Conservation (phyloP, 805 yeast genomes). For the Starmerella stigmatis region DNA sequence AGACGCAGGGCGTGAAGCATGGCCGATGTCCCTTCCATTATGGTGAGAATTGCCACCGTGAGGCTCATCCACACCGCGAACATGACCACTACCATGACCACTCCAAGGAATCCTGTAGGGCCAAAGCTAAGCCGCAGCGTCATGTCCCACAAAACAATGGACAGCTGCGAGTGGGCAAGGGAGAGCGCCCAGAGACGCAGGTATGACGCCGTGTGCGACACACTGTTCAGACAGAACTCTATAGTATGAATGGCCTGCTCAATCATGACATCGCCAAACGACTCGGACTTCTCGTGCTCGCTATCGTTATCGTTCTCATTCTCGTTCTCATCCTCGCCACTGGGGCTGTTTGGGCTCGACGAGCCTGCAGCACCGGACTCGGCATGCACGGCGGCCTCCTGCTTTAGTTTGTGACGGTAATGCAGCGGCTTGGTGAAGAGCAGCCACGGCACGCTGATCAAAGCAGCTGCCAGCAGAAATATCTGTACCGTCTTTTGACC, state of each 20-base stretch:
- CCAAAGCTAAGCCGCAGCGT: slow-evolving; percentile 74
- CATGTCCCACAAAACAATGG: slow-evolving; percentile 94
- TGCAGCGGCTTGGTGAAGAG: slow-evolving; percentile 73
- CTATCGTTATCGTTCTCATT: slow-evolving; percentile 36
- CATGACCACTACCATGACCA: slow-evolving; percentile 60
- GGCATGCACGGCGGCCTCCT: slow-evolving; percentile 27
- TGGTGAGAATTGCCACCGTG: slow-evolving; percentile 81
- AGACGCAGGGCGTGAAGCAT: slow-evolving; percentile 97
- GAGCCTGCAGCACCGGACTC: slow-evolving; percentile 22
- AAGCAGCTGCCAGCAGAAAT: slow-evolving; percentile 59
- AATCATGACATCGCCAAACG: slow-evolving; percentile 88
- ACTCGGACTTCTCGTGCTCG: slow-evolving; percentile 46
- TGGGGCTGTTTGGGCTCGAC: neutral
- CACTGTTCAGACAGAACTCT: slow-evolving; percentile 93
- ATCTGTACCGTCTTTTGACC: slow-evolving; percentile 76
- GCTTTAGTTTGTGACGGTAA: slow-evolving; percentile 42
- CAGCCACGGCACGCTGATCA: slow-evolving; percentile 87
- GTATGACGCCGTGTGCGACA: slow-evolving; percentile 96
- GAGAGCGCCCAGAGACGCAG: slow-evolving; percentile 95
- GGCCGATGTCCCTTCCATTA: slow-evolving; percentile 98
- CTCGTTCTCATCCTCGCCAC: neutral
- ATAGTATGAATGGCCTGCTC: slow-evolving; percentile 97
- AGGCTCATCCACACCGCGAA: slow-evolving; percentile 93
- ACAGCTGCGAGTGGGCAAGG: slow-evolving; percentile 90
- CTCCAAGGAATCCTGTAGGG: slow-evolving; percentile 54